Percentiles rank a stretch among this genome's conserved stretches.
phyloP scores from a whole-genome alignment of 2,329 filamentous ascomycete genomes.

The Ophiostoma quercus region DNA sequence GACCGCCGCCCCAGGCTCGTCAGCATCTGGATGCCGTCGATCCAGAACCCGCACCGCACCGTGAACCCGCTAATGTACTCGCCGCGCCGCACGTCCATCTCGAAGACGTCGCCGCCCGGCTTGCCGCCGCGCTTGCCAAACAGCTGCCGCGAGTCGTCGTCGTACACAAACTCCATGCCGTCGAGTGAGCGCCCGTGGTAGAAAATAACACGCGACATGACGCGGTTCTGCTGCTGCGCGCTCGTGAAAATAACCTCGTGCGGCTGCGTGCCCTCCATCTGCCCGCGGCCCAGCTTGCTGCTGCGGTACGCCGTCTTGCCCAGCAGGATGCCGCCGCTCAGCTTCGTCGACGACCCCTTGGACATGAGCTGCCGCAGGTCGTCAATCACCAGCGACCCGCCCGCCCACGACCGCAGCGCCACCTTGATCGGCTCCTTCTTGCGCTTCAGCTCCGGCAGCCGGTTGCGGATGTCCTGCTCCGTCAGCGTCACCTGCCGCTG shows the following conservation, averaged over 20 bases:
- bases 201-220: constrained; percentile 68
- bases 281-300: constrained; percentile 65
- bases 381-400: constrained; percentile 68
- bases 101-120: constrained; percentile 65
- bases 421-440: constrained; percentile 60
- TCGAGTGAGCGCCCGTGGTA: constrained; percentile 74
- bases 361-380: constrained; percentile 67
- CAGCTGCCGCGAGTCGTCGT: constrained; percentile 75
- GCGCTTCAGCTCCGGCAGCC: constrained; percentile 66
- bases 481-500: constrained; percentile 69
- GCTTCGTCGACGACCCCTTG: constrained; percentile 66
- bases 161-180: constrained; percentile 88
- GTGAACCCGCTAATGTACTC: constrained; percentile 86
- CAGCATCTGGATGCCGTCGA: constrained; percentile 84
- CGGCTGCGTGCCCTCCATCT: constrained; percentile 63
- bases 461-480: constrained; percentile 67
- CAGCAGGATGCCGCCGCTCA: constrained; percentile 58
- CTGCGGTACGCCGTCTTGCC: constrained; percentile 71
- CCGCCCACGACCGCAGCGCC: constrained; percentile 69
- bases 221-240: constrained; percentile 60
- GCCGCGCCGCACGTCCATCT: constrained; percentile 75
- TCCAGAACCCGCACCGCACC: constrained; percentile 71
- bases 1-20: constrained; percentile 86
- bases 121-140: constrained; percentile 78
- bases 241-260: constrained; percentile 72